phyloP scores from a whole-genome alignment of 2,329 filamentous ascomycete species.

The Teratosphaeriaceae sp. region DNA sequence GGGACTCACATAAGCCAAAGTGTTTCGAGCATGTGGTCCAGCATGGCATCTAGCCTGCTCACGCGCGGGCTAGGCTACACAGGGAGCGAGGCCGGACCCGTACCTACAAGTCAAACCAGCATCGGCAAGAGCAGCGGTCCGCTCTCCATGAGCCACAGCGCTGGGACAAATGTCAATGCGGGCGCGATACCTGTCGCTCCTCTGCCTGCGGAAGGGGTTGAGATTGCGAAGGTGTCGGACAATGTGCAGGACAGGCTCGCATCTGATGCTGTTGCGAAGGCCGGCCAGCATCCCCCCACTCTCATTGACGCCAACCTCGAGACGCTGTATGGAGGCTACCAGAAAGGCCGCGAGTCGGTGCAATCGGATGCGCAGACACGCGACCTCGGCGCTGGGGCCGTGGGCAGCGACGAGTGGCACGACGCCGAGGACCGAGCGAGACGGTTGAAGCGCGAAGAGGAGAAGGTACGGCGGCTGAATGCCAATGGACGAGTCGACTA shows the following conservation, averaged over 20 bases:
- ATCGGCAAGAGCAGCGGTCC: constrained; percentile 22
- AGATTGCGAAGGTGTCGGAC: constrained; percentile 37
- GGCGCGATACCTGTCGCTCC: constrained; percentile 40
- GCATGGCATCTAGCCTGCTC: constrained; percentile 73
- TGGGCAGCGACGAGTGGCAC: constrained; percentile 37
- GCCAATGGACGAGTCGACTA: constrained; percentile 86
- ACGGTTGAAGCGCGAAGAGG: constrained; percentile 70
- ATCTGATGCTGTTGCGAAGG: constrained; percentile 36
- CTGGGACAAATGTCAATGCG: constrained; percentile 40
- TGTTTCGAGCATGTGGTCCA: constrained; percentile 84
- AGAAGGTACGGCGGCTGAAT: constrained; percentile 79
- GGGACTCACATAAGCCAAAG: constrained; percentile 82
- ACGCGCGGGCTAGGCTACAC: constrained; percentile 79
- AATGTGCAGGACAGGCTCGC: constrained; percentile 32
- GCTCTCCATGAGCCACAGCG: constrained; percentile 32
- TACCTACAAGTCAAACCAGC: constrained; percentile 15
- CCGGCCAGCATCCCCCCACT: constrained; percentile 54
- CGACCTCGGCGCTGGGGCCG: constrained; percentile 32
- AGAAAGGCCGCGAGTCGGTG: constrained; percentile 58
- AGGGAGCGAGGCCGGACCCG: constrained; percentile 36
- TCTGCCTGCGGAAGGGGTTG: constrained; percentile 21
- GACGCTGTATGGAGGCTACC: constrained; percentile 78
- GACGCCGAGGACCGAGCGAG: constrained; percentile 61
- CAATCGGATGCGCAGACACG: constrained; percentile 40
- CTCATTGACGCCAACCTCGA: constrained; percentile 85